Conservation (phyloP, 2,329 filamentous ascomycete genomes). For the Geoglossum cookeanum region DNA sequence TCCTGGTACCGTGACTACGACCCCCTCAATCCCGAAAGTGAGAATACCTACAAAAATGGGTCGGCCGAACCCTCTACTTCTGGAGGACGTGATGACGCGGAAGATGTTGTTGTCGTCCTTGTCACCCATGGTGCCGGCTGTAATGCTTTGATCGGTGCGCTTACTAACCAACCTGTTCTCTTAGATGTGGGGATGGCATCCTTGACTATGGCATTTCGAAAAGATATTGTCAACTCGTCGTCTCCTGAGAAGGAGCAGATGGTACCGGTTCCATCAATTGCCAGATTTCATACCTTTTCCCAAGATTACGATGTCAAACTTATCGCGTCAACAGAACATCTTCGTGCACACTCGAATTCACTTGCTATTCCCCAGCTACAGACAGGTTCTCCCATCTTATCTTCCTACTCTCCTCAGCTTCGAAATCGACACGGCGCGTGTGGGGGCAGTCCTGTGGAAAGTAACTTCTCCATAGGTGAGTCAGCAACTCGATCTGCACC, state of each 20-base stretch:
- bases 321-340: constrained; percentile 56
- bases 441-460: not conserved
- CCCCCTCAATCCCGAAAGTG: constrained; percentile 18
- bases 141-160: constrained; percentile 81
- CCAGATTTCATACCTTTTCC: constrained; percentile 11
- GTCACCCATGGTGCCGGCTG: constrained; percentile 92
- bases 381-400: not conserved
- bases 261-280: constrained; percentile 5
- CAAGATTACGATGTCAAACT: constrained; percentile 48
- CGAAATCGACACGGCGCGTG: not conserved
- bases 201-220: constrained; percentile 67
- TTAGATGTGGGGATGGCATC: constrained; percentile 82
- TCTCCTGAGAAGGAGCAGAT: constrained; percentile 11
- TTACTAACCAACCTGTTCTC: constrained; percentile 79
- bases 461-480: not conserved
- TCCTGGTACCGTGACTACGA: constrained; percentile 55
- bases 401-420: not conserved
- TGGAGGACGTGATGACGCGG: constrained; percentile 24
- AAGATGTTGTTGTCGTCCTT: constrained; percentile 59
- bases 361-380: constrained; percentile 12
- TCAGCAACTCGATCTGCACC: not conserved
- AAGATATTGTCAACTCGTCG: constrained; percentile 17
- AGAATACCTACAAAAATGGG: constrained; percentile 9
- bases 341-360: constrained; percentile 31
- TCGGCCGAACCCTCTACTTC: constrained; percentile 9